A percentile compares a stretch with the other conserved stretches of the same genome.
phyloP scores from a whole-genome alignment of 179 eudicot genomes.

The Patellifolia procumbens region DNA sequence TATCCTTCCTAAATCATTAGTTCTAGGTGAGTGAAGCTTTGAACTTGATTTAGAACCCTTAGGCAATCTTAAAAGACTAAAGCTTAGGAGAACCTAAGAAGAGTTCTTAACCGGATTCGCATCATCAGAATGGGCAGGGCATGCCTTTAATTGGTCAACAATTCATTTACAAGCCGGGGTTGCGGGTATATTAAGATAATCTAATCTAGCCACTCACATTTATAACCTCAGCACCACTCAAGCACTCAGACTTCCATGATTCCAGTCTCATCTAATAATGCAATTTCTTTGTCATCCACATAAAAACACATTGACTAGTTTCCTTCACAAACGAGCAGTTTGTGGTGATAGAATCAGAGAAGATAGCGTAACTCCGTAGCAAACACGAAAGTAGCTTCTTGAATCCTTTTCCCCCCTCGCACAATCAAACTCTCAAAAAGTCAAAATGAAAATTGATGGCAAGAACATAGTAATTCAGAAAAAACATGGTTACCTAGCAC shows the following conservation, averaged over 20 bases:
- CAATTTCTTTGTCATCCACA: background rate
- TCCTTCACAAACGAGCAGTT: background rate
- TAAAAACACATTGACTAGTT: too few species aligned
- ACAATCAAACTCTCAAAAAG: background rate
- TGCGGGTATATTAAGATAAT: background rate
- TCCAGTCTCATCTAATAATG: background rate
- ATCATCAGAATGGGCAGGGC: too few species aligned
- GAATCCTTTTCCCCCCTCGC: background rate
- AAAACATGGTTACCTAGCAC: background rate
- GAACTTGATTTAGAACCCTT: too few species aligned
- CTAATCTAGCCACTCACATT: background rate
- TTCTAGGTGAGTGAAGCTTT: too few species aligned
- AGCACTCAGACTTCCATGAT: background rate
- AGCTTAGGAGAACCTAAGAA: too few species aligned
- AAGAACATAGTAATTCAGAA: background rate
- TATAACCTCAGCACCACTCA: background rate
- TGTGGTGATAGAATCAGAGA: background rate
- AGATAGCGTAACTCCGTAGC: background rate
- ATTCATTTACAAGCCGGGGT: too few species aligned
- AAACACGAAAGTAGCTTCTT: background rate
- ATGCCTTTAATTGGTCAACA: too few species aligned
- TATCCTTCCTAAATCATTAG: too few species aligned
- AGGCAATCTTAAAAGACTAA: too few species aligned
- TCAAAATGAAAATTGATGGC: background rate
- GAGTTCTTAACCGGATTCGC: too few species aligned